Evolutionary conservation across 1,284 basidiomycete genomes (phyloP), one percentile per base, ranked within the genome.

Genomic region (Austroboletus niveus): DNA sequence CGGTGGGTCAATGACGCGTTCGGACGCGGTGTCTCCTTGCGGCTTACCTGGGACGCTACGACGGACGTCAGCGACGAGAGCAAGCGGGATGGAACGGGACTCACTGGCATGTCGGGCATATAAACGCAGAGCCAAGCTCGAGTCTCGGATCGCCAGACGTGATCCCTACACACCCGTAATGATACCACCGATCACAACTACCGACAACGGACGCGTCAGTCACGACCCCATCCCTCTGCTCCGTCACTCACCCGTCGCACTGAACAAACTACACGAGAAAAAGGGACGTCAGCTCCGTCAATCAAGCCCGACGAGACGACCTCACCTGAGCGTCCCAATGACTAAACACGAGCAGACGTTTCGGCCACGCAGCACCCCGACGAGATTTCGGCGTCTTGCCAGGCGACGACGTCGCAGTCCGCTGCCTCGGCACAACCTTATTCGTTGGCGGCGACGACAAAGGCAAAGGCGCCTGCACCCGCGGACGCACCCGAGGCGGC

Each of bases 101-200:
- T 57, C 51, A 70, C 69, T 45, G 38, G 57, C 65, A 73, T 2
- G 48, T 41, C 29, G 67, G 68, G 46, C 71, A 72, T 34, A 58
- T 51, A 47, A 66, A 73, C 46, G 47, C 20, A 5, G 51, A 55
- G 0, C 41, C 57, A 4, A 48, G 44, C 17, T 61, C 56, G 14
- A 71, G 49, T 17, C 68, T 58, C 8, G 57, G 53, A 48, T 73
- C 70, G 1, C 47, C 61, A 11, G 48, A n/a, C 20, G 29, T 8
- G 34, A 72, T 42, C 8, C 57, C 70, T 32, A 63, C 65, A 47
- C 72, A 73, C 6, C 60, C 69, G 48, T 62, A 68, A 40, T 72
- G 72, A 39, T 64, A 72, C 71, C 69, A 73, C 41, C 49, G 51
- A 10, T 72, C 62, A 45, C 72, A 72, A 9, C 71, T 73, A 11